Base-by-base conservation (phyloP, 495 filamentous ascomycete species). In the Collariella sp. region DNA sequence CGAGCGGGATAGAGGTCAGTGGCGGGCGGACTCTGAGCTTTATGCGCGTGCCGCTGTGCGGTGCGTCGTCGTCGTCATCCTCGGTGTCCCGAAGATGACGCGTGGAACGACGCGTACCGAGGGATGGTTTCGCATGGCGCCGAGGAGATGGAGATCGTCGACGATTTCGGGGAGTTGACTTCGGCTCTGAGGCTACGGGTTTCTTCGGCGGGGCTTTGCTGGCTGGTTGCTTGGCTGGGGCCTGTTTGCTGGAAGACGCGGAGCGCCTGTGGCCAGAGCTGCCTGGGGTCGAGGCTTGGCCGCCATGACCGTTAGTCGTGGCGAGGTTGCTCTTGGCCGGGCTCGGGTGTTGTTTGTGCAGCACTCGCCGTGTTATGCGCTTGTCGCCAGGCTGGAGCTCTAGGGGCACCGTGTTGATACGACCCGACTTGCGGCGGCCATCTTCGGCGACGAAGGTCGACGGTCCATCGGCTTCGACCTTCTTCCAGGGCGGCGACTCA, bases 401-500 rank as follows among this genome's bases (percentile, higher is more conserved):
- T 31, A 84, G 57, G n/a, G 86, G 86, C 18, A 87, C 69, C 26
- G 72, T 69, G 65, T 94, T 95, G 52, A 87, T 87, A 57, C 91
- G 78, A 34, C 87, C 87, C 9, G 91, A 96, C 67, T 89, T 93
- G 51, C 93, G 80, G 57, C 82, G 83, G 41, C 93, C 93, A 71
- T 88, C 84, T 57, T 84, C 83, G 22, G 84, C 41, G 6, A 46
- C 69, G 58, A 95, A 88, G 0, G 87, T 85, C 9, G 93, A 88
- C 4, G 93, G 93, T 0, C 91, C 94, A 40, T 95, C 88, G 23
- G 82, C 86, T 42, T 86, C 83, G 47, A 86, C 74, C 67, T 83
- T 91, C 73, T 93, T 97, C 93, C 93, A 98, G 22, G 93, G 93
- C 53, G 93, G 93, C 29, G 93, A 96, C 50, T 74, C 70, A 20